These are phyloP conservation scores for Kodamaea sp. DNA, from an alignment of 1,139 yeast species.

Conservation along the genomic window DNA sequence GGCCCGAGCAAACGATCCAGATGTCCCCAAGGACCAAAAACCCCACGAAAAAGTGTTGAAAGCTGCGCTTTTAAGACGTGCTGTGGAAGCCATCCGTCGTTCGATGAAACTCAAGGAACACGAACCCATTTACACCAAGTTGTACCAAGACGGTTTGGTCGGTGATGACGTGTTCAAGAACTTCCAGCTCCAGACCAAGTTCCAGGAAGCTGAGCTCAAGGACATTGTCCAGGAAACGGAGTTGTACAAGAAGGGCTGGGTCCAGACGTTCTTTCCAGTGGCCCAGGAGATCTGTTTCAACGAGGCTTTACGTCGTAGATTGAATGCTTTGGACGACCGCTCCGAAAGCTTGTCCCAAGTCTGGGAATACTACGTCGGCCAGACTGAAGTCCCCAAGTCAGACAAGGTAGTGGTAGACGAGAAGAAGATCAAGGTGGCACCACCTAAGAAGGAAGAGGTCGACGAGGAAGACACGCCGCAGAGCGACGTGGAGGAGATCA, in stretches of 20 bases:
- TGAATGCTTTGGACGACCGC: conserved; percentile 62
- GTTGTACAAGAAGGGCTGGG: conserved; percentile 75
- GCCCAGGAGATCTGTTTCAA: conserved; percentile 91
- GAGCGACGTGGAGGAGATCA: conserved; percentile 1
- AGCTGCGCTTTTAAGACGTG: conserved; percentile 79
- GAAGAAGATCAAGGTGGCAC: conserved; percentile 1
- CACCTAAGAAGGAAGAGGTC: background rate
- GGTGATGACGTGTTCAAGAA: conserved; percentile 89
- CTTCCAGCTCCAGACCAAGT: conserved; percentile 72
- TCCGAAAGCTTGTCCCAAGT: conserved; percentile 46
- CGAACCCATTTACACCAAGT: conserved; percentile 63
- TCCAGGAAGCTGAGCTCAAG: conserved; percentile 78
- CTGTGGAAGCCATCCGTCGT: conserved; percentile 70
- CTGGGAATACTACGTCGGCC: conserved; percentile 45
- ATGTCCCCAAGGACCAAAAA: conserved; percentile 41
- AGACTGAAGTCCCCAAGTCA: conserved; percentile 1
- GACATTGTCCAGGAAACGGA: conserved; percentile 82
- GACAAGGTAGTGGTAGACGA: background rate
- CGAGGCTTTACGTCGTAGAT: conserved; percentile 84
- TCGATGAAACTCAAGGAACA: conserved; percentile 70
- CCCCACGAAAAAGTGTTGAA: conserved; percentile 82
- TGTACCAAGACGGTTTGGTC: conserved; percentile 85
- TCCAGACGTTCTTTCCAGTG: conserved; percentile 69
- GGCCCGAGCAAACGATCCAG: conserved; percentile 43
- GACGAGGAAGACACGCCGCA: conserved; percentile 1